Evolutionary conservation across 306 rosid genomes (phyloP), one percentile per base, ranked within the genome.

Genomic region (Hippophae tibetana): DNA sequence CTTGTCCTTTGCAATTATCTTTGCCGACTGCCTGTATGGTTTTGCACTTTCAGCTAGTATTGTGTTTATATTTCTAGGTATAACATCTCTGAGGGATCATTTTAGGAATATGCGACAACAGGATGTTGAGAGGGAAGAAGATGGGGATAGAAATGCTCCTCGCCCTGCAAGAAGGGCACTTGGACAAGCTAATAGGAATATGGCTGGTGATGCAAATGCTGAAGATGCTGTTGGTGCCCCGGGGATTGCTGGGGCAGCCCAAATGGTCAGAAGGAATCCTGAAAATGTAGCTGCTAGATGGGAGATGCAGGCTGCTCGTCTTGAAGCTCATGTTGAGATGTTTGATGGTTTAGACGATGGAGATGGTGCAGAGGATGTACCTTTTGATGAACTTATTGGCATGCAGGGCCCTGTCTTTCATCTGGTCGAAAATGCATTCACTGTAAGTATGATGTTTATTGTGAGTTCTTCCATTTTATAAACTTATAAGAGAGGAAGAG

Each of bases 351-450:
- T 93, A 65, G 99, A 93, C 69, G 97, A 93, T 58, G 99, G 90
- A 13, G 99, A 93, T 75, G 99, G 99, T 54, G 97, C 99, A 41
- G 99, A 93, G 78, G 99, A 93, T 84, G 99, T 93, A 23, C 99
- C 99, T 49, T 93, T 93, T 68, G 99, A 93, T 78, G 97, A 93
- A 82, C 97, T 93, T 47, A 97, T 93, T 59, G 99, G 99, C 81
- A 93, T 93, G 99, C 97, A 93, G 86, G 99, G 99, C 64, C 99
- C 99, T 58, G 95, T 93, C 67, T 93, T 93, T 81, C 99, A 88
- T 86, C 79, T 93, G 76, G 95, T 93, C 76, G 97, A 93, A 77
- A 93, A 93, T 73, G 99, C 99, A 57, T 93, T 93, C 58, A 93
- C 99, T 63, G 99, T 93, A 71, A 82, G 96, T 70, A 74, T 13